Evolutionary conservation across 192 early-diverging fungal species (phyloP).

Genomic region (Linnemannia elongata): DNA sequence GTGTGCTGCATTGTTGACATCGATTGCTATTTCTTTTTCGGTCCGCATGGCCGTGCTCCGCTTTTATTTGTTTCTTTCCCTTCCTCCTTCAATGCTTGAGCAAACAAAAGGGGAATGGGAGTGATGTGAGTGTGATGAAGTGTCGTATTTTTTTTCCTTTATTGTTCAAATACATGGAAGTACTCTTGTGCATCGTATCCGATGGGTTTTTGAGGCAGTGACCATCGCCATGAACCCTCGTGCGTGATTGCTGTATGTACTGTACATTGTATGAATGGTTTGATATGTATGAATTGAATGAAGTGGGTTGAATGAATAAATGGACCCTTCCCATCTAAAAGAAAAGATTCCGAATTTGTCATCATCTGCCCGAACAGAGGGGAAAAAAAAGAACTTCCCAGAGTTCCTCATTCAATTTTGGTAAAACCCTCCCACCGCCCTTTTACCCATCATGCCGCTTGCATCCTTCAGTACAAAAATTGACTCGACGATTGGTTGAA

Average conservation of each 20-base stretch:
- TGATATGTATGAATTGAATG: neutral
- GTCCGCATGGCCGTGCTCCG: slow-evolving; percentile 4
- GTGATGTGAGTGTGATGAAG: neutral
- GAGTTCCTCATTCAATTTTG: neutral
- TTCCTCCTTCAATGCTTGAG: neutral
- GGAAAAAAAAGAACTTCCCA: no score
- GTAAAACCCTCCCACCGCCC: no score
- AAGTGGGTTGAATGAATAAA: neutral
- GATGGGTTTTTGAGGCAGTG: neutral
- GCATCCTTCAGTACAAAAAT: no score
- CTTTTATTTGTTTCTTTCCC: neutral
- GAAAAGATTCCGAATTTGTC: slow-evolving; percentile 3
- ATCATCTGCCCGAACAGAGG: slow-evolving; percentile 4
- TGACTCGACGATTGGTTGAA: no score
- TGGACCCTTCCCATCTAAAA: neutral
- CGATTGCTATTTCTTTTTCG: neutral
- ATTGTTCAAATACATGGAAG: neutral
- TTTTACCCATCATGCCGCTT: no score
- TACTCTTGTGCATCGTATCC: neutral
- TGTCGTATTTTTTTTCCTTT: neutral
- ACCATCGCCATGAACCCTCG: neutral
- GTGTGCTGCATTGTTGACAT: neutral
- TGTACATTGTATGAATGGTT: neutral
- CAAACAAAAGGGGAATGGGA: neutral
- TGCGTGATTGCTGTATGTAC: neutral